These are phyloP conservation scores for Phaeophleospora eucalypticola DNA, from an alignment of 2,329 filamentous ascomycete species.

Conservation along the genomic window DNA sequence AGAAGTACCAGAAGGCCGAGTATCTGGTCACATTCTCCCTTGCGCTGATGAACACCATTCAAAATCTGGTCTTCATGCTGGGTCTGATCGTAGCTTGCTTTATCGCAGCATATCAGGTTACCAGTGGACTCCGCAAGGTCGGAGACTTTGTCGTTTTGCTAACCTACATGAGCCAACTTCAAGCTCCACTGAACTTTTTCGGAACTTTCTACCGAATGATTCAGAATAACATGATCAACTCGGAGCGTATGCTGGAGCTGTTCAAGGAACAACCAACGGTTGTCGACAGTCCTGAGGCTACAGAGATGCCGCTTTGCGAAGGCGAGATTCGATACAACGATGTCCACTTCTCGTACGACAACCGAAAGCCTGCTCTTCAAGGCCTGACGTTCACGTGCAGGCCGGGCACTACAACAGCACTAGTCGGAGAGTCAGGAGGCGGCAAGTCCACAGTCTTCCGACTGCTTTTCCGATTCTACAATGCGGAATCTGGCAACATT, in stretches of 20 bases:
- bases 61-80: constrained; percentile 61
- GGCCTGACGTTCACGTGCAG: constrained; percentile 79
- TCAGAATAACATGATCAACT: constrained; percentile 95
- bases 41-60: constrained; percentile 58
- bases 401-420: constrained; percentile 88
- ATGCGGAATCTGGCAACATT: constrained; percentile 73
- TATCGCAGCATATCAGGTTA: constrained; percentile 66
- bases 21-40: constrained; percentile 54
- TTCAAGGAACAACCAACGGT: constrained; percentile 96
- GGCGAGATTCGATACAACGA: constrained; percentile 84
- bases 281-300: constrained; percentile 66
- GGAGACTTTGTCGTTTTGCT: constrained; percentile 68
- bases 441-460: constrained; percentile 97
- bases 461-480: constrained; percentile 94
- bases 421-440: constrained; percentile 94
- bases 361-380: constrained; percentile 76
- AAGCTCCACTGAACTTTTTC: constrained; percentile 68
- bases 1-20: constrained; percentile 55
- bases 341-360: constrained; percentile 87
- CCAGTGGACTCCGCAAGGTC: constrained; percentile 54
- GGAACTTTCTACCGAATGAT: constrained; percentile 95
- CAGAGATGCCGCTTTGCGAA: constrained; percentile 61
- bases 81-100: constrained; percentile 66
- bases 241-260: constrained; percentile 87
- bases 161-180: constrained; percentile 71